Conservation (phyloP, 129 eudicot species). For the Sambucus nigra region DNA sequence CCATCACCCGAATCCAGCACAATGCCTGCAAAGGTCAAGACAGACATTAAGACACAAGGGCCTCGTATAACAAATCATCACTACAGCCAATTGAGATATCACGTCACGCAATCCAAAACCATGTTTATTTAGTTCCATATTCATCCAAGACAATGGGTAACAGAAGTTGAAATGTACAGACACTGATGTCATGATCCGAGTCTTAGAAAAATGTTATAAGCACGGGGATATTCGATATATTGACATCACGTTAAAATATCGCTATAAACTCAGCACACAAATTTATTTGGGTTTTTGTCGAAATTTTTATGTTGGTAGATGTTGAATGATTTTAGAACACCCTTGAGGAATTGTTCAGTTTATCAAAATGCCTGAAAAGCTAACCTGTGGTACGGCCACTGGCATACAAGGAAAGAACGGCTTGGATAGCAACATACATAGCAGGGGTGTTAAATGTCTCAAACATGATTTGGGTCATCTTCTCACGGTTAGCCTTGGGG, state of each 20-base stretch:
- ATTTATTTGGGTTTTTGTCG: not conserved
- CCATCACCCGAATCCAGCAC: constrained; percentile 82
- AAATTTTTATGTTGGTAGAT: not conserved
- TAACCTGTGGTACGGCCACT: constrained; percentile 85
- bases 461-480: constrained; percentile 82
- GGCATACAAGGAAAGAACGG: constrained; percentile 72
- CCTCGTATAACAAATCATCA: not conserved
- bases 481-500: constrained; percentile 81
- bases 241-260: too few relatives aligned
- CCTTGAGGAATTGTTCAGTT: not conserved
- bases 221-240: too few relatives aligned
- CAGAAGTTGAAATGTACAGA: too few relatives aligned
- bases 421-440: constrained; percentile 76
- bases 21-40: constrained; percentile 40
- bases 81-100: not conserved
- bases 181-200: too few relatives aligned
- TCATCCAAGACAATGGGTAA: too few relatives aligned
- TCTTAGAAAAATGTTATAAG: too few relatives aligned
- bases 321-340: not conserved
- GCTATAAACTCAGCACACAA: not conserved
- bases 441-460: constrained; percentile 75
- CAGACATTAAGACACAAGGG: not conserved
- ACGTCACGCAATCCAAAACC: too few relatives aligned
- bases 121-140: too few relatives aligned
- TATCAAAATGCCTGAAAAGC: constrained; percentile 7